Evolutionary conservation across 2,329 filamentous ascomycete species (phyloP), one percentile per base, ranked within the genome.

Genomic region (Alternaria incomplexa): DNA sequence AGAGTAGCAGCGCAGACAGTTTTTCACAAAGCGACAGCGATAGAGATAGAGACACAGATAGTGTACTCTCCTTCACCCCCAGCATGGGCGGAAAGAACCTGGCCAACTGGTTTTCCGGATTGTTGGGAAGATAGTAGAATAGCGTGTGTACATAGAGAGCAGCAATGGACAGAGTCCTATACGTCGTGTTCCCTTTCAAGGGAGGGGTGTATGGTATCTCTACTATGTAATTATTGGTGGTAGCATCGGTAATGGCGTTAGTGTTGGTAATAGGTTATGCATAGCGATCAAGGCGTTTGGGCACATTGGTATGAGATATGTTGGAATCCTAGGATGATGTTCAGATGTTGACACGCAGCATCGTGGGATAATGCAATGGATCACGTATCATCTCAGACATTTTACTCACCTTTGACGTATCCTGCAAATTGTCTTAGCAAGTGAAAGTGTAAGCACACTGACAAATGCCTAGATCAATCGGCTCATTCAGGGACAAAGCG

Each of bases 71-170:
- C 43, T 67, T 73, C 52, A 69, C 75, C 13, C 72, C 72, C 2
- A 73, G 69, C 43, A 64, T 69, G 51, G 62, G 63, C n/a, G 68
- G 72, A 2, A 77, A 73, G 65, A 73, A 77, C 15, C 47, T 79
- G n/a, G 62, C 74, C 7, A 71, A 44, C 23, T 78, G 77, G 77
- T 68, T 79, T 20, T 77, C 77, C 1, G 76, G 73, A 3, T 56
- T 79, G 17, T 45, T 79, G 30, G 75, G 76, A 17, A 30, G 56
- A 22, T 63, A 43, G 40, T 54, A 43, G 46, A 22, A n/a, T 8
- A n/a, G 28, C 17, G 22, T 8, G 8, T 40, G 20, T n/a, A 40
- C 17, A 36, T 23, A 8, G 20, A 32, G 32, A 36, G 15, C 32
- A 36, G 45, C 13, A 10, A 26, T 47, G 22, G 22, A 11, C 22